phyloP scores from a whole-genome alignment of 2,329 filamentous ascomycete genomes.

The Fusarium staphyleae region DNA sequence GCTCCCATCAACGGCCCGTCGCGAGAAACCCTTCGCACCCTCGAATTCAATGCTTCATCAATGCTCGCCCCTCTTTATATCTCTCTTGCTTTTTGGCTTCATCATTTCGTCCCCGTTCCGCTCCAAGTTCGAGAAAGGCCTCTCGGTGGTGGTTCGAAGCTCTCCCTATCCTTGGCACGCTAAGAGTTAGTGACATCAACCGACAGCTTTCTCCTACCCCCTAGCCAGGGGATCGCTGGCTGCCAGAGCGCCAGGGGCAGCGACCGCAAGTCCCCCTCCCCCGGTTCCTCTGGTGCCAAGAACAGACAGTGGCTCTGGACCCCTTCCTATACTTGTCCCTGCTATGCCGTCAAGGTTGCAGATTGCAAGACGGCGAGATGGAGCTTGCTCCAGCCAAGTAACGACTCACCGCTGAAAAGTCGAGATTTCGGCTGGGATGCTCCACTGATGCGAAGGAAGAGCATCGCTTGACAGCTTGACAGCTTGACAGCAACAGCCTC shows the following conservation, averaged over 20 bases:
- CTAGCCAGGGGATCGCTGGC: slow-evolving; percentile 22
- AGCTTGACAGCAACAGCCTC: slow-evolving; percentile 5
- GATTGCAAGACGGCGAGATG: slow-evolving; percentile 20
- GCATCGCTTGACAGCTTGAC: slow-evolving; percentile 15
- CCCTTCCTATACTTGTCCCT: slow-evolving; percentile 29
- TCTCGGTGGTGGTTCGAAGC: slow-evolving; percentile 1
- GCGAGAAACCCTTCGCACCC: slow-evolving; percentile 13
- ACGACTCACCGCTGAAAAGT: slow-evolving; percentile 26
- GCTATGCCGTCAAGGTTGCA: slow-evolving; percentile 29
- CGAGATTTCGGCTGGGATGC: slow-evolving; percentile 10
- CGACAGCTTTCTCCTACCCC: slow-evolving; percentile 21
- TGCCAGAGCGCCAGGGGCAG: slow-evolving; percentile 25
- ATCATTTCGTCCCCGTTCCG: neutral
- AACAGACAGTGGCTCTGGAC: slow-evolving; percentile 15
- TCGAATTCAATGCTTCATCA: slow-evolving; percentile 1
- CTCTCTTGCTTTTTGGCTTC: slow-evolving; percentile 19
- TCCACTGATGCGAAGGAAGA: slow-evolving; percentile 10
- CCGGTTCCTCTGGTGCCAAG: slow-evolving; percentile 8
- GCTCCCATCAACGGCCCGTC: slow-evolving; percentile 2
- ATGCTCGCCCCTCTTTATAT: neutral
- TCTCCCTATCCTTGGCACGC: slow-evolving; percentile 27
- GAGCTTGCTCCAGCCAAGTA: slow-evolving; percentile 14
- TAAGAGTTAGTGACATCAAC: slow-evolving; percentile 32
- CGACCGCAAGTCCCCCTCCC: slow-evolving; percentile 1
- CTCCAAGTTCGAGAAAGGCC: slow-evolving; percentile 10